Evolutionary conservation across 345 rosid species (phyloP), one percentile per base, ranked within the genome.

Genomic region (Salix caprea): DNA sequence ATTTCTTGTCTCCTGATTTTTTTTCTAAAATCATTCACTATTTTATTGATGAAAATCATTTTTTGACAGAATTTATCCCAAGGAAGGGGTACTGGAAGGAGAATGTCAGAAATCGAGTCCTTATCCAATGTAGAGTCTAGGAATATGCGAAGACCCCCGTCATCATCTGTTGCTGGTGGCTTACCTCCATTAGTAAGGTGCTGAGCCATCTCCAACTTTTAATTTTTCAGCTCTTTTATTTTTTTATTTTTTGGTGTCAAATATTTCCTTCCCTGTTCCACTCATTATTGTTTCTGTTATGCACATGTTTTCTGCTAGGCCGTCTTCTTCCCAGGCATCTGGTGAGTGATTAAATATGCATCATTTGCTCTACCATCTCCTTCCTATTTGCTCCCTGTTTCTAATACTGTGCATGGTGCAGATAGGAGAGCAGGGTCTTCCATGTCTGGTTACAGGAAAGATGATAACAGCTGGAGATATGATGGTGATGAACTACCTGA

Each of bases 141-240:
- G 71, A 91, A 88, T 72, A 71, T 66, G 48, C 82, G 97, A 70
- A 90, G 97, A 70, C 85, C 91, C 75, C 87, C 91, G 16, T 84
- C 94, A 28, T 89, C 92, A 71, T 86, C 94, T 79, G 92, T 93
- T 79, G 93, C 94, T 70, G 92, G 95, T 76, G 95, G 90, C 79
- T 86, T 92, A 82, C 99, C 99, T 74, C 98, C 98, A 46, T 46
- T 82, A n/a, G 92, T 91, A 90, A 93, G 97, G 97, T 96, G 83
- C 80, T 52, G 77, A 39, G 64, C 76, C 74, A 72, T 5, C 65
- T n/a, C 76, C 18, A 36, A 39, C 69, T 34, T 37, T 30, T 32
- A 9, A 21, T 61, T 42, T 67, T 36, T 61, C 32, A 65, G 67
- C 64, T 28, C 36, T 65, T 76, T 69, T 2, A 34, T 58, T 42